A percentile compares a stretch with the other conserved stretches of the same genome.
phyloP scores from a whole-genome alignment of 2,329 filamentous ascomycete species.

The Blastomyces gilchristii region DNA sequence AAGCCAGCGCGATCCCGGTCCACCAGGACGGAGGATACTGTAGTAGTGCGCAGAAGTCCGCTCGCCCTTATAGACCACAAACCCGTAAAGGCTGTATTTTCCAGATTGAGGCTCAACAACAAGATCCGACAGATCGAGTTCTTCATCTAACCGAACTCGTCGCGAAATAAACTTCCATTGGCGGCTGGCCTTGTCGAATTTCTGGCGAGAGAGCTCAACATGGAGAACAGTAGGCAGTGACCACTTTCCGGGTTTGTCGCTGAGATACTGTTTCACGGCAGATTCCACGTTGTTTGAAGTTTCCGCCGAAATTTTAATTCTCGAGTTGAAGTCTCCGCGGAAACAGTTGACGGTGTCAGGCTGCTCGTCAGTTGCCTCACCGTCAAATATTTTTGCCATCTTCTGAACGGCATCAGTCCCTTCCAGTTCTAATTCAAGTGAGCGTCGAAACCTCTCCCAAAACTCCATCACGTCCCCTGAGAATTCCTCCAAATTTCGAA shows the following conservation, averaged over 20 bases:
- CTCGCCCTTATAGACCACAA: slow-evolving; percentile 50
- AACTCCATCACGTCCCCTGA: slow-evolving; percentile 45
- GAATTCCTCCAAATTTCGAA: slow-evolving; percentile 35
- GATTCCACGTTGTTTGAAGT: slow-evolving; percentile 27
- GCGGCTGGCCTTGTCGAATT: slow-evolving; percentile 44
- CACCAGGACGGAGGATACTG: slow-evolving; percentile 49
- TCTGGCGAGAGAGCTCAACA: slow-evolving; percentile 49
- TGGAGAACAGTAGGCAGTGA: slow-evolving; percentile 42
- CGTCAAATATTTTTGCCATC: slow-evolving; percentile 41
- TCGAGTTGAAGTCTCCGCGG: slow-evolving; percentile 28
- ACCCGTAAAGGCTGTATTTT: slow-evolving; percentile 49
- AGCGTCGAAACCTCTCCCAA: slow-evolving; percentile 45
- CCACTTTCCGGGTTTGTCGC: slow-evolving; percentile 30
- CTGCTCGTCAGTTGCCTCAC: slow-evolving; percentile 19
- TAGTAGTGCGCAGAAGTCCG: slow-evolving; percentile 51
- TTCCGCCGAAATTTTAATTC: slow-evolving; percentile 31
- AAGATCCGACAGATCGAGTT: slow-evolving; percentile 37
- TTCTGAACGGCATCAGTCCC: slow-evolving; percentile 34
- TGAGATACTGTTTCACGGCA: slow-evolving; percentile 26
- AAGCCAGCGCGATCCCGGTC: slow-evolving; percentile 48
- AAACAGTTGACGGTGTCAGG: slow-evolving; percentile 26
- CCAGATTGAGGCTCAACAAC: slow-evolving; percentile 27
- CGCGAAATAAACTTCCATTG: slow-evolving; percentile 50
- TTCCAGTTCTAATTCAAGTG: slow-evolving; percentile 43
- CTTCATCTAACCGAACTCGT: slow-evolving; percentile 47